Base-by-base conservation (phyloP, 495 filamentous ascomycete species). In the Amorphotheca resinae region DNA sequence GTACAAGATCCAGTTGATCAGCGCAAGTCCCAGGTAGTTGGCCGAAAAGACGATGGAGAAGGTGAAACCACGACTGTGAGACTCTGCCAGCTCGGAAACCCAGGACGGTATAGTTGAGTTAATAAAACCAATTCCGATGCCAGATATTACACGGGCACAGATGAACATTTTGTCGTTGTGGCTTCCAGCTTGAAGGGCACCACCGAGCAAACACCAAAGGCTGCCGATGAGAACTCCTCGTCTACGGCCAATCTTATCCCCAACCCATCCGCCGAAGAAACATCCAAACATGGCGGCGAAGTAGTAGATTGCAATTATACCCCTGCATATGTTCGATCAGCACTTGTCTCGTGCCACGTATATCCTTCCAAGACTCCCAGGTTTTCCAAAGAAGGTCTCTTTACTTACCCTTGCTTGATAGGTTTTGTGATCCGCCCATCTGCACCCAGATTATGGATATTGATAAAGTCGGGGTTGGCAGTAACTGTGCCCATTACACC, bases 1-100 rank as follows among this genome's bases (percentile, higher is more conserved):
- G 46, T 74, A 79, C 12, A 68, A 68, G 45, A 78, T 61, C 76
- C 74, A 79, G 56, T 79, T 77, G 6, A 73, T 73, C 22, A 79
- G 56, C 2, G 69, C 67, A 18, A 80, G 73, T 37, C 76, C 74
- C 9, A 77, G 60, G 48, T 74, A 70, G 47, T 70, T 72, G 8
- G 67, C 69, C 44, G 73, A 69, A 55, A 75, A 72, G 37, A 68
- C 66, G 33, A 68, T 64, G 18, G 64, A 68, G 21, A 72, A 54
- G 43, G 58, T 67, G 12, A 59, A 61, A 23, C 67, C 67, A 16
- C 67, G 61, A 38, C 66, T 63, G 28, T 61, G 52, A 12, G 68
- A 63, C 8, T 60, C 62, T 9, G 65, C 64, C 9, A 59, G 64
- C 52, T 79, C 75, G 9, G 72, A 44, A 15, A 56, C 56, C 38